These are phyloP conservation scores for Botrytis elliptica DNA, from an alignment of 2,329 filamentous ascomycete genomes.

Conservation along the genomic window DNA sequence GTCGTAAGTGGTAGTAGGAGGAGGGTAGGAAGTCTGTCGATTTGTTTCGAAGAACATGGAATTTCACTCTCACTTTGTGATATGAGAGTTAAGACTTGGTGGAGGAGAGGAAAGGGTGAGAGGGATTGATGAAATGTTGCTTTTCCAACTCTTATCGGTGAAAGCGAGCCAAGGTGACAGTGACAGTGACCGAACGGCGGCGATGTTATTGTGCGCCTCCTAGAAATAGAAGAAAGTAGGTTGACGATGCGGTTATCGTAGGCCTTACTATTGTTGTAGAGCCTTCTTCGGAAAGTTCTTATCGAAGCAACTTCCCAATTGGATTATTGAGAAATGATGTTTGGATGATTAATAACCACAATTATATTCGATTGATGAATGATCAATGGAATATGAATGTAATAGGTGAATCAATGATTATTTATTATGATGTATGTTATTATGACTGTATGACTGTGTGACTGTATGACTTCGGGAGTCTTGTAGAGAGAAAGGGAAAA, in stretches of 20 bases:
- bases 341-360: constrained; percentile 16
- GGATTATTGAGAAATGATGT: not conserved
- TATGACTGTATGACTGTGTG: constrained; percentile 4
- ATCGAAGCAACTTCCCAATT: not conserved
- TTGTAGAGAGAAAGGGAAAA: not conserved
- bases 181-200: constrained; percentile 12
- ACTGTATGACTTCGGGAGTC: constrained; percentile 15
- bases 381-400: constrained; percentile 7
- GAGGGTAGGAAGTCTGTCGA: constrained; percentile 28
- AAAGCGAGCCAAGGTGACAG: constrained; percentile 10
- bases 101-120: too few relatives aligned
- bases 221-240: constrained; percentile 6
- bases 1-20: constrained; percentile 27
- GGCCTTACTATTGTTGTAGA: constrained; percentile 25
- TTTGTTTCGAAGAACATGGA: constrained; percentile 24
- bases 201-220: constrained; percentile 19
- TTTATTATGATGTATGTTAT: constrained; percentile 5
- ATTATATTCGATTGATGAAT: constrained; percentile 10
- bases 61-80: constrained; percentile 11
- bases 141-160: not conserved
- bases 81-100: constrained; percentile 4
- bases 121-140: constrained; percentile 25
- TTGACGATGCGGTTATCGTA: constrained; percentile 31
- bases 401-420: not conserved
- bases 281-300: not conserved